Base-by-base conservation (phyloP, 768 basidiomycete species). In the Cyathus striatus region DNA sequence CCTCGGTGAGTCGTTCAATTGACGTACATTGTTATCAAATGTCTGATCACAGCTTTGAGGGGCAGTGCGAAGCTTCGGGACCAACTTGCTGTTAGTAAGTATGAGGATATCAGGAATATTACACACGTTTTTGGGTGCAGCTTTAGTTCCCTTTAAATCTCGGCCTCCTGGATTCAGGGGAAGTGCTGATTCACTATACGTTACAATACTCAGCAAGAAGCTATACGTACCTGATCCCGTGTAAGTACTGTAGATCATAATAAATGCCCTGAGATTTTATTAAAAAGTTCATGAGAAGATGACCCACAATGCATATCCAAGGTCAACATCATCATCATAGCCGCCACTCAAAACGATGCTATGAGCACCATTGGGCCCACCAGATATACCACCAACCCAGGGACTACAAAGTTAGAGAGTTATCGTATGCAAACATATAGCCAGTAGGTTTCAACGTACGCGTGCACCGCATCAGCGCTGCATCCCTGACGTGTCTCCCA, bases 331-430 rank as follows among this genome's bases (percentile, higher is more conserved):
- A 42, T 91, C 90, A 23, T 87, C 84, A 44, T 92, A 92, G 2
- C 89, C 92, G 9, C 93, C 93, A 30, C 88, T 91, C 3, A 95
- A 75, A 2, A 86, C 91, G 12, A 96, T 76, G 33, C 88, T 91
- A 50, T 85, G 88, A 2, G 89, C 86, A 2, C 93, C 92, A 4
- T 82, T 47, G 0, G 64, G 64, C 2, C 83, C 61, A 23, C 75
- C 76, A 6, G 81, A 70, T 34, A 96, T 94, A 0, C 93, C 93
- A 25, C 78, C 86, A 5, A 95, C 91, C 69, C 77, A 81, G 0
- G 91, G 90, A 2, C 88, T 92, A 37, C 12, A 27, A 20, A 24
- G 42, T 39, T 14, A 49, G 32, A 37, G 39, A 48, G 38, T 20
- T n/a, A 23, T 18, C 22, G 43, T 22, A 38, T 0, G 38, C n/a